Evolutionary conservation across 371 early-diverging fungal species (phyloP).

Genomic region (Syncephalastrum monosporum): DNA sequence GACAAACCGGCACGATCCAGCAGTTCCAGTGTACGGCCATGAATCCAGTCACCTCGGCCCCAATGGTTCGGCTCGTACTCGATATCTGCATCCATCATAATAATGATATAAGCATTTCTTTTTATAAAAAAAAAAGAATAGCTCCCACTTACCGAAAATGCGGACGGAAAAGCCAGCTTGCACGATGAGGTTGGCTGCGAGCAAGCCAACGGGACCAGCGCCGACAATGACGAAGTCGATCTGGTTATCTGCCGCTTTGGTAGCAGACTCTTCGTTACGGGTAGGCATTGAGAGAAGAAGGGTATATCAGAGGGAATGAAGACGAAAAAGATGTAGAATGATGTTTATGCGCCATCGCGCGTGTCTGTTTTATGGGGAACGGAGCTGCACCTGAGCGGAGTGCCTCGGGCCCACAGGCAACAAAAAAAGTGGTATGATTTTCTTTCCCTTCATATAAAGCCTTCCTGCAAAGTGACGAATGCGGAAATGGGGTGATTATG

Average conservation of each 20-base stretch:
- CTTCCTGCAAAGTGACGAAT: no score
- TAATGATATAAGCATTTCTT: not conserved
- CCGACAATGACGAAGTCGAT: conserved; percentile 47
- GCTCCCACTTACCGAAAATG: conserved; percentile 30
- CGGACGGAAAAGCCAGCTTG: conserved; percentile 40
- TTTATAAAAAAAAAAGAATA: not conserved
- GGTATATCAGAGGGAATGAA: conserved; percentile 5
- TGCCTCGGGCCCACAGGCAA: no score
- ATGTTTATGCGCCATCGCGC: conserved; percentile 1
- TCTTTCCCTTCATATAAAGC: conserved; percentile 8
- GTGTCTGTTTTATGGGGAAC: no score
- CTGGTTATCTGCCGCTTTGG: conserved; percentile 26
- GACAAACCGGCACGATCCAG: conserved; percentile 33
- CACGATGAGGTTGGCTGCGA: conserved; percentile 37
- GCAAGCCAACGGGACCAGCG: conserved; percentile 46
- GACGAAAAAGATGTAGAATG: conserved; percentile 5
- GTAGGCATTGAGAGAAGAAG: conserved; percentile 11
- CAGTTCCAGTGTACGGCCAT: conserved; percentile 44
- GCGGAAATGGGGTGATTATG: no score
- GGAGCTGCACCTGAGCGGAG: not conserved
- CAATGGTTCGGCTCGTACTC: conserved; percentile 49
- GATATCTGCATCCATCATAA: conserved; percentile 19
- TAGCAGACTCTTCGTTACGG: conserved; percentile 22
- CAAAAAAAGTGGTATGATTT: conserved; percentile 23
- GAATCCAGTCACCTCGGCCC: conserved; percentile 52